These are phyloP conservation scores for Gymnopilus dilepis DNA, from an alignment of 768 basidiomycete genomes.

Conservation along the genomic window DNA sequence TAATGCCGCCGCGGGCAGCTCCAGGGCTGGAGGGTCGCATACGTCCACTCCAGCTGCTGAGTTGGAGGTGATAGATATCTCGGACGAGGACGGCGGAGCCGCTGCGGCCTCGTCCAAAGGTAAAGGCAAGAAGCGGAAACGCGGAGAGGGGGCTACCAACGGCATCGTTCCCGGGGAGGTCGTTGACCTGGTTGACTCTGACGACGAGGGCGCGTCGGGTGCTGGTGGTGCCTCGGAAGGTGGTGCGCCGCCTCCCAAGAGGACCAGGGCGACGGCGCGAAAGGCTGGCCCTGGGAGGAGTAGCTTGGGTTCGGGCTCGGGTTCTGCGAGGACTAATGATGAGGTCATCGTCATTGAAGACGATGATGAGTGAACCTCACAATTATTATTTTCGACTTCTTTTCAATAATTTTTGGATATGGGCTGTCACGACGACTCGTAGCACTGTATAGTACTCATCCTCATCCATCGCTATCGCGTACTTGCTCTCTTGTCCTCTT, in stretches of 20 bases:
- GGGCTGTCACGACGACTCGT: background rate
- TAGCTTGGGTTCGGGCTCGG: conserved; percentile 11
- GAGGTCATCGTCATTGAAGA: conserved; percentile 52
- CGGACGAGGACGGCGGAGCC: conserved; percentile 30
- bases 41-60: conserved; percentile 9
- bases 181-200: conserved; percentile 31
- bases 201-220: conserved; percentile 40
- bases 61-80: conserved; percentile 34
- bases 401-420: conserved; percentile 2
- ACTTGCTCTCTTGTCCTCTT: background rate
- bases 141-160: background rate
- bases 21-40: conserved; percentile 11
- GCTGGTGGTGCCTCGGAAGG: conserved; percentile 8
- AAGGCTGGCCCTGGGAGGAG: background rate
- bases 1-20: conserved; percentile 15
- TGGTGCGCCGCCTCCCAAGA: conserved; percentile 16
- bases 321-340: conserved; percentile 12
- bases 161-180: conserved; percentile 17
- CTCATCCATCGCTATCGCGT: background rate
- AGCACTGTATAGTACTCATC: background rate
- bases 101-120: conserved; percentile 4
- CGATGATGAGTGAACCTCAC: conserved; percentile 3
- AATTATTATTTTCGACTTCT: background rate
- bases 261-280: conserved; percentile 23
- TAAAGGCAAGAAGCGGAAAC: conserved; percentile 25